Evolutionary conservation across 805 yeast species (phyloP).

Genomic region (Starmerella kuoi): DNA sequence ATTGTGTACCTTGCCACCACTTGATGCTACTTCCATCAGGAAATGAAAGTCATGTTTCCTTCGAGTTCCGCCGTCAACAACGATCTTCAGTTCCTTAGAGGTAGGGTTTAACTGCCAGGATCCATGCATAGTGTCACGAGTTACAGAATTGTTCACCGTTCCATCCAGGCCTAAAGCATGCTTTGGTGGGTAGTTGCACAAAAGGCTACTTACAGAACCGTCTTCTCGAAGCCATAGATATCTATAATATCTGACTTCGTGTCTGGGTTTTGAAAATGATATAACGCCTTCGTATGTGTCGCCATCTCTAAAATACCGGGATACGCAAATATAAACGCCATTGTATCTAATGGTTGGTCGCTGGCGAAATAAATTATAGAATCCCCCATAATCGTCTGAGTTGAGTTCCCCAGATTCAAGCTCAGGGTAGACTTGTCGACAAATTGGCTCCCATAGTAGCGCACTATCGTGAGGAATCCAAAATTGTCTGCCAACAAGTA

Average conservation of each 20-base stretch:
- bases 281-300: conserved; percentile 37
- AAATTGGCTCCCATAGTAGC: conserved; percentile 24
- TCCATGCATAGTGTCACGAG: conserved; percentile 14
- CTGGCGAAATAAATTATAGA: conserved; percentile 42
- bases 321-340: conserved; percentile 78
- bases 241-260: conserved; percentile 78
- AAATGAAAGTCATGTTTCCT: conserved; percentile 49
- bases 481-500: conserved; percentile 17
- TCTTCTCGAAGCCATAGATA: conserved; percentile 70
- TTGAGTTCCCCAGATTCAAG: conserved; percentile 6
- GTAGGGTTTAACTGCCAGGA: conserved; percentile 47
- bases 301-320: conserved; percentile 76
- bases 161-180: conserved; percentile 38
- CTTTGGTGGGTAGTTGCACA: conserved; percentile 61
- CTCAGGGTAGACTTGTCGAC: conserved; percentile 17
- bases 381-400: conserved; percentile 23
- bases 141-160: background rate
- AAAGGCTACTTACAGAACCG: conserved; percentile 59
- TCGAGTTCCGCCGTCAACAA: conserved; percentile 36
- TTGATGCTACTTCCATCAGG: conserved; percentile 47
- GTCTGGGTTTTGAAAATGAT: conserved; percentile 60
- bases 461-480: conserved; percentile 18
- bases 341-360: conserved; percentile 69
- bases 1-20: conserved; percentile 54
- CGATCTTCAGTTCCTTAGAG: conserved; percentile 39